Evolutionary conservation across 2,329 filamentous ascomycete species (phyloP).

Genomic region (Botrytis elliptica): DNA sequence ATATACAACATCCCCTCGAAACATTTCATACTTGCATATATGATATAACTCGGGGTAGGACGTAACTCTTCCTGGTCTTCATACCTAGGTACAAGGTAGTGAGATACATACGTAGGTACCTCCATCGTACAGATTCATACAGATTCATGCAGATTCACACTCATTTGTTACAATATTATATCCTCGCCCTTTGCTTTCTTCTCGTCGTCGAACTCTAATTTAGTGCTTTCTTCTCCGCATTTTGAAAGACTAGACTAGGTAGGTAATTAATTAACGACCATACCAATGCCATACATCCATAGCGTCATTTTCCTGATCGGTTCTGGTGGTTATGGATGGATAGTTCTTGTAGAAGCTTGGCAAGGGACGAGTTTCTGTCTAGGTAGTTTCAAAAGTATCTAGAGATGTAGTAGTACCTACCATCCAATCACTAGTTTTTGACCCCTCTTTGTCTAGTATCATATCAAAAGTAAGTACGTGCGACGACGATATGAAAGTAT

Average conservation of each 20-base stretch:
- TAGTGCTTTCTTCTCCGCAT: slow-evolving; percentile 16
- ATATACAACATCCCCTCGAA: not conserved
- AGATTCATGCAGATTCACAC: not conserved
- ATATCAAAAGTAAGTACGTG: not conserved
- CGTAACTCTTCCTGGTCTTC: not conserved
- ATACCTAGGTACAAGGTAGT: not conserved
- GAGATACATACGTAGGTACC: not conserved
- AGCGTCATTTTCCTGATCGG: not conserved
- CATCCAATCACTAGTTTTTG: not conserved
- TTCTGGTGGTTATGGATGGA: no score
- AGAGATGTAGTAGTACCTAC: not conserved
- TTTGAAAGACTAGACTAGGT: not conserved
- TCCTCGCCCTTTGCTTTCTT: not conserved
- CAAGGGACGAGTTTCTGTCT: not conserved
- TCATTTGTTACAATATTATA: no score
- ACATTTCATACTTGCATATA: not conserved
- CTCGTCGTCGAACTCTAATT: not conserved
- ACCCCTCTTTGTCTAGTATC: not conserved
- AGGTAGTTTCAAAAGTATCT: not conserved
- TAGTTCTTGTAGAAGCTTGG: not conserved
- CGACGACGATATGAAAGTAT: not conserved
- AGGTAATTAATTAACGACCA: not conserved
- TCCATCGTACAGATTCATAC: not conserved
- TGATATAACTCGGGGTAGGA: not conserved
- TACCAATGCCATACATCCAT: not conserved